These are phyloP conservation scores for Solanum habrochaites DNA, from an alignment of 257 asterid species.

Conservation along the genomic window DNA sequence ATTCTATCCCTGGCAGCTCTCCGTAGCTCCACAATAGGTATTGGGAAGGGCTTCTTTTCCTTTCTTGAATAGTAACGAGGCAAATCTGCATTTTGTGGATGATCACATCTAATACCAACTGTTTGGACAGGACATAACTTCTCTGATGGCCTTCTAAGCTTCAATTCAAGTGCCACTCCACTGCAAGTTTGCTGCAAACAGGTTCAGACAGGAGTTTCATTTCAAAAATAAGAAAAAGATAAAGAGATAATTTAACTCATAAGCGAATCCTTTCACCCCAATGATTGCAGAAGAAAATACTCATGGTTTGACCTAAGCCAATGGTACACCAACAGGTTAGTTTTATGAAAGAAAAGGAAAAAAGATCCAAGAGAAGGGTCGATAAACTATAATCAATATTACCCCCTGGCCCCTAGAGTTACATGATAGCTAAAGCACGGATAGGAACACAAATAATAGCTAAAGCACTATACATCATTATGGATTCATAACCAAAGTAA, in stretches of 20 bases:
- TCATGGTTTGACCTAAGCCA: neutral
- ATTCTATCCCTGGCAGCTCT: conserved; percentile 82
- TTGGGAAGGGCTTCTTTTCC: conserved; percentile 90
- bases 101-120: conserved; percentile 29
- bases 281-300: neutral
- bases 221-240: neutral
- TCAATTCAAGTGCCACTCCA: conserved; percentile 16
- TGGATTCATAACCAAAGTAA: neutral
- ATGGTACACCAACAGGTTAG: neutral
- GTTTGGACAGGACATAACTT: conserved; percentile 17
- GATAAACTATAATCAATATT: neutral
- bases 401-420: neutral
- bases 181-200: conserved; percentile 37
- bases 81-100: conserved; percentile 86
- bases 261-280: neutral
- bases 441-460: neutral
- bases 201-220: neutral
- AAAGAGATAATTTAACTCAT: neutral
- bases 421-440: neutral
- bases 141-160: conserved; percentile 14
- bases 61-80: conserved; percentile 79
- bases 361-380: neutral
- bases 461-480: neutral
- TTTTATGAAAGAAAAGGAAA: neutral
- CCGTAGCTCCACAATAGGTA: conserved; percentile 80